Percentiles rank a stretch among this genome's conserved stretches.
phyloP scores from a whole-genome alignment of 805 yeast species.

The Saturnispora hagleri region DNA sequence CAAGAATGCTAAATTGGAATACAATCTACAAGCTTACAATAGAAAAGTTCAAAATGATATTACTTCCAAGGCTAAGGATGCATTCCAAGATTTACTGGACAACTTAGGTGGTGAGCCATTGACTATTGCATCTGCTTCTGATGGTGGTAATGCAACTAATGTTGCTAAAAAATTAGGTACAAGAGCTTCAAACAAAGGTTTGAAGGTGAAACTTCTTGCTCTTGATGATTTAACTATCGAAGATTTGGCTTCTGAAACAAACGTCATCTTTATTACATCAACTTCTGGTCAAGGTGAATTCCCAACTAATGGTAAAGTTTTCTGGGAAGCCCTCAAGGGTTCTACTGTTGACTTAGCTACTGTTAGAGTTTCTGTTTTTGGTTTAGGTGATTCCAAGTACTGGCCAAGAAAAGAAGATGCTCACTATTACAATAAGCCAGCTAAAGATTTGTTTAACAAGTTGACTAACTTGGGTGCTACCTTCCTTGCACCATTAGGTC shows the following conservation, averaged over 20 bases:
- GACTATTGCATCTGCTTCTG: constrained; percentile 80
- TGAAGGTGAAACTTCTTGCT: constrained; percentile 53
- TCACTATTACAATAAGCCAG: constrained; percentile 89
- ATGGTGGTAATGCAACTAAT: constrained; percentile 81
- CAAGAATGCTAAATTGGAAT: constrained; percentile 65
- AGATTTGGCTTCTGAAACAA: constrained; percentile 61
- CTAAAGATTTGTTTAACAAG: constrained; percentile 59
- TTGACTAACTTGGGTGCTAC: constrained; percentile 65
- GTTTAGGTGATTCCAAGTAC: constrained; percentile 75
- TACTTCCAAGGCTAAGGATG: constrained; percentile 55
- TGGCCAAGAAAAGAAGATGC: constrained; percentile 98
- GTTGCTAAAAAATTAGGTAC: constrained; percentile 72
- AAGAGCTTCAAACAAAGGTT: constrained; percentile 73
- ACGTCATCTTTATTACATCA: constrained; percentile 59
- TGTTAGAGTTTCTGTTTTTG: constrained; percentile 55
- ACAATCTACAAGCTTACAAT: constrained; percentile 63
- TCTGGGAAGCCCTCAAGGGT: constrained; percentile 69
- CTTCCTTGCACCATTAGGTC: constrained; percentile 64
- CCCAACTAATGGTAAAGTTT: constrained; percentile 70
- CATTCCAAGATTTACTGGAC: constrained; percentile 67
- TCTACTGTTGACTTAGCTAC: constrained; percentile 55
- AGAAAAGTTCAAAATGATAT: constrained; percentile 48
- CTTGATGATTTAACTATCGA: constrained; percentile 69
- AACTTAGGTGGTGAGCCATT: constrained; percentile 91
- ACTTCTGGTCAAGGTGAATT: constrained; percentile 86